Conservation (phyloP, 129 eudicot species). For the Centrapalus pauciflorus region DNA sequence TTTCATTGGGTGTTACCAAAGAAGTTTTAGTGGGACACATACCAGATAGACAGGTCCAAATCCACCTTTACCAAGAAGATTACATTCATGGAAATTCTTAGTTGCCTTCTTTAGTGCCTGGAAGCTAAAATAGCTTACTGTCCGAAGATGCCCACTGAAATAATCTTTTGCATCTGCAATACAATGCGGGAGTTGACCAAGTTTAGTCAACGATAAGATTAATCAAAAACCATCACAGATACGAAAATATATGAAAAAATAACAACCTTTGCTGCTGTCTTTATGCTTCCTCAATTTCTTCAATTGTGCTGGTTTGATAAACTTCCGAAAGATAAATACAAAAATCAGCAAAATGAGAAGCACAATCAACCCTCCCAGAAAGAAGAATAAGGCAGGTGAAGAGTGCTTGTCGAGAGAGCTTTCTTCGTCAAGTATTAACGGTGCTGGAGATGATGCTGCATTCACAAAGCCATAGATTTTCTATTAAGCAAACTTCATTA, state of each 20-base stretch:
- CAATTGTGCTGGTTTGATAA: conserved; percentile 29
- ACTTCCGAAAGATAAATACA: conserved; percentile 37
- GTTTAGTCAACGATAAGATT: neutral
- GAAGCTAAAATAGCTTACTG: conserved; percentile 50
- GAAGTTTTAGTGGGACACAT: neutral
- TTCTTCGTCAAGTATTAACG: conserved; percentile 18
- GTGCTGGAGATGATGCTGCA: conserved; percentile 30
- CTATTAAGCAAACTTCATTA: neutral
- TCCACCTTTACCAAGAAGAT: conserved; percentile 58
- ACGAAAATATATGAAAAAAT: neutral
- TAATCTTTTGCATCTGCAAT: conserved; percentile 38
- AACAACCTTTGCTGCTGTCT: conserved; percentile 16
- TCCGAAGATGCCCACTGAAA: conserved; percentile 50
- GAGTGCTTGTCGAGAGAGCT: conserved; percentile 25
- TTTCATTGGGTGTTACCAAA: neutral
- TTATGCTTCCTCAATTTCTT: conserved; percentile 23
- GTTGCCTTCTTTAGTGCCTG: conserved; percentile 56
- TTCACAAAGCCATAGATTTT: neutral
- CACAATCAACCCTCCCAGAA: conserved; percentile 50
- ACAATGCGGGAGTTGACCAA: neutral
- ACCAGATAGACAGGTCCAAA: conserved; percentile 66
- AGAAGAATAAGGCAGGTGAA: conserved; percentile 32
- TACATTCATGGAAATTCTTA: conserved; percentile 20
- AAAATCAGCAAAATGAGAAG: conserved; percentile 44
- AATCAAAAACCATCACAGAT: neutral